Evolutionary conservation across 2,329 filamentous ascomycete genomes (phyloP).

Genomic region (Aspergillus sp.): DNA sequence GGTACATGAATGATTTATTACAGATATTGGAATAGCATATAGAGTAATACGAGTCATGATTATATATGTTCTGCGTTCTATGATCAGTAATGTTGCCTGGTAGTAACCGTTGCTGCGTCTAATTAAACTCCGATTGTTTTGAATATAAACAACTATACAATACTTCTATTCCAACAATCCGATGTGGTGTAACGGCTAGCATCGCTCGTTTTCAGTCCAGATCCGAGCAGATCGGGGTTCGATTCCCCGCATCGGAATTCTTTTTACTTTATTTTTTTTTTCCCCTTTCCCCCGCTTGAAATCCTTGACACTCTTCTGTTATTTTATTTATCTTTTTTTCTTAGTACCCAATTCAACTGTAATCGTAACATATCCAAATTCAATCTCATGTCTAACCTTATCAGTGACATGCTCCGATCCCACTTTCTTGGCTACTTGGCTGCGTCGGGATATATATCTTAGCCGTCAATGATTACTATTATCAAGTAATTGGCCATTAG

Average conservation of each 20-base stretch:
- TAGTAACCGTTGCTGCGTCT: background rate
- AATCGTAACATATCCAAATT: background rate
- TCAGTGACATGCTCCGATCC: background rate
- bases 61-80: no score
- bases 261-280: background rate
- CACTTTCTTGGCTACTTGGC: background rate
- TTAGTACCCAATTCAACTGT: no score
- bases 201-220: constrained; percentile 14
- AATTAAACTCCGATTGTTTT: background rate
- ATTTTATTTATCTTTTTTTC: no score
- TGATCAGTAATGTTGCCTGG: no score
- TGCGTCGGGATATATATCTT: background rate
- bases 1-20: constrained; percentile 2
- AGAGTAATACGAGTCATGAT: no score
- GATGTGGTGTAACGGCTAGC: constrained; percentile 18
- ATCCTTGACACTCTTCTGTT: no score
- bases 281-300: background rate
- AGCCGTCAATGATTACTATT: no score
- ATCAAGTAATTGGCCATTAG: no score
- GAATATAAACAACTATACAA: background rate
- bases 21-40: no score
- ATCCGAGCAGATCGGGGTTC: constrained; percentile 6
- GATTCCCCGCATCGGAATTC: constrained; percentile 17
- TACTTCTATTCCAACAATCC: constrained; percentile 4
- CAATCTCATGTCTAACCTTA: background rate